These are phyloP conservation scores for Dipodascus geniculatus DNA, from an alignment of 805 yeast genomes.

Conservation along the genomic window DNA sequence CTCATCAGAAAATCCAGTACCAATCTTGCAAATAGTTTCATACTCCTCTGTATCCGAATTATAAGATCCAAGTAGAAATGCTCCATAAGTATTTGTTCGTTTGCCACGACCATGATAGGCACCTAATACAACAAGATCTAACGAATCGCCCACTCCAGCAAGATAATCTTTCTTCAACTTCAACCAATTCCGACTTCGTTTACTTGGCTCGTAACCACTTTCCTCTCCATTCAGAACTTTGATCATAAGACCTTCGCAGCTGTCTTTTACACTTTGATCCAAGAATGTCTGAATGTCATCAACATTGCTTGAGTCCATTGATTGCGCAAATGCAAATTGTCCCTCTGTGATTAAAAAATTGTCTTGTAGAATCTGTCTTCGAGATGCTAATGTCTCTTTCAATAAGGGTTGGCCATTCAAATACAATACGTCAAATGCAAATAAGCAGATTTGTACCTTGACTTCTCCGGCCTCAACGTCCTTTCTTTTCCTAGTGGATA, in stretches of 20 bases:
- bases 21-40: constrained; percentile 93
- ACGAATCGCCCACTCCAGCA: constrained; percentile 90
- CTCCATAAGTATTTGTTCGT: constrained; percentile 92
- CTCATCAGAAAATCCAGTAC: constrained; percentile 93
- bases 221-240: constrained; percentile 75
- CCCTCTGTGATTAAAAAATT: constrained; percentile 56
- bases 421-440: constrained; percentile 79
- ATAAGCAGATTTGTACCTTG: constrained; percentile 82
- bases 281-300: constrained; percentile 71
- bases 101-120: constrained; percentile 92
- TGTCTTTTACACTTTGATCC: constrained; percentile 78
- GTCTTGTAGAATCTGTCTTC: constrained; percentile 49
- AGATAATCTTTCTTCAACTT: constrained; percentile 90
- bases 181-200: constrained; percentile 90
- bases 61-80: constrained; percentile 81
- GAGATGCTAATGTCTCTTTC: constrained; percentile 51
- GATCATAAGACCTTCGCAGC: constrained; percentile 96
- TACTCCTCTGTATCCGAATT: constrained; percentile 85
- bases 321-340: constrained; percentile 70
- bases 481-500: constrained; percentile 88
- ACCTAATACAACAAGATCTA: constrained; percentile 87
- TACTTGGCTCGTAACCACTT: constrained; percentile 84
- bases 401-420: constrained; percentile 64
- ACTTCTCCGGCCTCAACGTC: constrained; percentile 82
- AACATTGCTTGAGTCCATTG: constrained; percentile 53